Evolutionary conservation across 306 rosid species (phyloP).

Genomic region (Leucaena leucocephala): DNA sequence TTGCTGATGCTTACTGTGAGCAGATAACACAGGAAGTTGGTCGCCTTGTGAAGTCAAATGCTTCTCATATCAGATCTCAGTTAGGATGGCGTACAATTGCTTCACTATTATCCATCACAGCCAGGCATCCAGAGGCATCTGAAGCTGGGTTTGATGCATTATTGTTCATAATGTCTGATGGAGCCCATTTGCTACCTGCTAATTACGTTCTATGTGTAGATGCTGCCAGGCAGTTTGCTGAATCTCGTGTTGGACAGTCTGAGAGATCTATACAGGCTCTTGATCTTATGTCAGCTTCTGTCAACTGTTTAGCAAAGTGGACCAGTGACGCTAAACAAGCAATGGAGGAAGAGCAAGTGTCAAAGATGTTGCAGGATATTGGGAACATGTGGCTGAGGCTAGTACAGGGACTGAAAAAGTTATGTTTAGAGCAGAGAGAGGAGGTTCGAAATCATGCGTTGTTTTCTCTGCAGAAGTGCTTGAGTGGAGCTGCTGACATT

Average conservation of each 20-base stretch:
- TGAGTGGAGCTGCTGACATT: slow-evolving; percentile 70
- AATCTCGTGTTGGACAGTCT: slow-evolving; percentile 88
- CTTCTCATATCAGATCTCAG: slow-evolving; percentile 90
- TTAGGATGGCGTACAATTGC: slow-evolving; percentile 93
- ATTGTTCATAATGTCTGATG: slow-evolving; percentile 78
- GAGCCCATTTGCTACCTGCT: slow-evolving; percentile 85
- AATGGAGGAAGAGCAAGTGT: slow-evolving; percentile 63
- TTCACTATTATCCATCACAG: slow-evolving; percentile 80
- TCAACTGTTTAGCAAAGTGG: slow-evolving; percentile 79
- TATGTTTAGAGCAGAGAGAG: slow-evolving; percentile 94
- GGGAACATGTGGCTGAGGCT: slow-evolving; percentile 98
- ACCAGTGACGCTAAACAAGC: slow-evolving; percentile 67
- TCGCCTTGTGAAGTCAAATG: slow-evolving; percentile 89
- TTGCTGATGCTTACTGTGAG: slow-evolving; percentile 92
- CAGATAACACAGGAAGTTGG: slow-evolving; percentile 94
- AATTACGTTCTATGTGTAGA: slow-evolving; percentile 82
- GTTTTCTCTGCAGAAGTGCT: slow-evolving; percentile 75
- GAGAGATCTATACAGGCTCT: slow-evolving; percentile 84
- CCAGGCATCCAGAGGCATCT: slow-evolving; percentile 90
- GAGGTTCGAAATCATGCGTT: slow-evolving; percentile 88
- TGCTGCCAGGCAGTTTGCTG: slow-evolving; percentile 91
- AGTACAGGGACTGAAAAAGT: slow-evolving; percentile 72
- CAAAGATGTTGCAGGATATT: slow-evolving; percentile 71
- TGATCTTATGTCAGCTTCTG: slow-evolving; percentile 85
- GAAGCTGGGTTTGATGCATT: slow-evolving; percentile 94